Evolutionary conservation across 495 filamentous ascomycete species (phyloP).

Genomic region (Penicillium waksmanii): DNA sequence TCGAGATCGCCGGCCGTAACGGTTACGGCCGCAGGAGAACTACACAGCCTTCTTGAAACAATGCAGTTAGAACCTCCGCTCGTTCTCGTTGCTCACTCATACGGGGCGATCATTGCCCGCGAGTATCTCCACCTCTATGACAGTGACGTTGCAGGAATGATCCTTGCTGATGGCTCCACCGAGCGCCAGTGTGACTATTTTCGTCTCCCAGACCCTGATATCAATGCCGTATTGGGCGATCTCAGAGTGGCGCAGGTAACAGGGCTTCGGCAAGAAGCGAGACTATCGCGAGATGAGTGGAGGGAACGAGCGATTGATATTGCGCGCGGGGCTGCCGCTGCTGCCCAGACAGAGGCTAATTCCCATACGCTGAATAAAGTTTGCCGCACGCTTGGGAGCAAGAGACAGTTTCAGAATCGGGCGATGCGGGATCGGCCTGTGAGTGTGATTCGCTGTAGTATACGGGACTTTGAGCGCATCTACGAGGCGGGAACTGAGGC

Average conservation of each 20-base stretch:
- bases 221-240: constrained; percentile 35
- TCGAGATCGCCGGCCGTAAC: constrained; percentile 18
- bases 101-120: constrained; percentile 54
- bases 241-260: constrained; percentile 39
- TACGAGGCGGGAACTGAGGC: constrained; percentile 36
- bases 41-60: constrained; percentile 34
- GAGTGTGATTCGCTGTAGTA: constrained; percentile 41
- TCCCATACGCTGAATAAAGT: constrained; percentile 20
- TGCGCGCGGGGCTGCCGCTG: constrained; percentile 24
- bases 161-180: constrained; percentile 42
- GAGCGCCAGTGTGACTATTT: constrained; percentile 41
- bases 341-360: constrained; percentile 22
- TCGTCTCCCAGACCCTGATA: constrained; percentile 33
- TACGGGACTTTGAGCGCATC: constrained; percentile 37
- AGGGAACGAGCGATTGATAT: constrained; percentile 39
- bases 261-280: constrained; percentile 29
- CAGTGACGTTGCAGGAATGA: constrained; percentile 40
- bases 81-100: constrained; percentile 54
- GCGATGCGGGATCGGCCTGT: constrained; percentile 39
- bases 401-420: constrained; percentile 36
- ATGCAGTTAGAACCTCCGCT: constrained; percentile 34
- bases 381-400: constrained; percentile 31
- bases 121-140: constrained; percentile 45
- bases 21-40: constrained; percentile 34
- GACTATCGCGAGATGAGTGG: constrained; percentile 42